phyloP scores from a whole-genome alignment of 768 basidiomycete species.

The Suillus hirtellus region DNA sequence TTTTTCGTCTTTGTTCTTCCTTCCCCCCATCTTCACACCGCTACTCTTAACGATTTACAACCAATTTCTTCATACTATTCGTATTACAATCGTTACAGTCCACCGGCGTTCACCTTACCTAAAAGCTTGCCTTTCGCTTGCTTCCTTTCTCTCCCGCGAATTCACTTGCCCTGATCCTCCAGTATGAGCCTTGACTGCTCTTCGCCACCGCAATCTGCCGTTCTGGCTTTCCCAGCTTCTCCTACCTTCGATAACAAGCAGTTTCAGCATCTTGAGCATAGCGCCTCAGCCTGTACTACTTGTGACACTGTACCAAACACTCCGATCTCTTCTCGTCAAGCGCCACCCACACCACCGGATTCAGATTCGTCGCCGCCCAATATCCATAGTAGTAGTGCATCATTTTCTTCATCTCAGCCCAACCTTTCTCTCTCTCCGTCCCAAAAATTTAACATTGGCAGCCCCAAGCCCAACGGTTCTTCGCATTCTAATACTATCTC shows the following conservation, averaged over 20 bases:
- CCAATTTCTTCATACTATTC: slow-evolving; percentile 14
- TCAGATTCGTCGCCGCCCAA: slow-evolving; percentile 13
- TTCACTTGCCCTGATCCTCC: slow-evolving; percentile 27
- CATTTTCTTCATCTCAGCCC: slow-evolving; percentile 22
- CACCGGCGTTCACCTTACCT: slow-evolving; percentile 13
- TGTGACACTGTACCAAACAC: slow-evolving; percentile 13
- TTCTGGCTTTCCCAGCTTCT: slow-evolving; percentile 19
- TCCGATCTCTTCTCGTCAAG: slow-evolving; percentile 17
- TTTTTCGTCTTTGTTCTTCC: slow-evolving; percentile 13
- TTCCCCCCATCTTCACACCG: slow-evolving; percentile 16
- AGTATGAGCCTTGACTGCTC: slow-evolving; percentile 27
- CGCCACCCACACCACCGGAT: slow-evolving; percentile 24
- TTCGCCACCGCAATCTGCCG: slow-evolving; percentile 27
- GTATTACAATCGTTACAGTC: slow-evolving; percentile 23
- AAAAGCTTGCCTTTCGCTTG: slow-evolving; percentile 14
- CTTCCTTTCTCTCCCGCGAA: slow-evolving; percentile 16
- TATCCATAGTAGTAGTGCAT: slow-evolving; percentile 16
- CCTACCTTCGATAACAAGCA: slow-evolving; percentile 14
- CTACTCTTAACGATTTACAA: slow-evolving; percentile 19
- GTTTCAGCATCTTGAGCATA: slow-evolving; percentile 5
- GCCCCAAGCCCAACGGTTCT: slow-evolving; percentile 15
- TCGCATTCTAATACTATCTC: slow-evolving; percentile 25
- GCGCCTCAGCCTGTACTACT: slow-evolving; percentile 11
- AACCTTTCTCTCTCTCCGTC: slow-evolving; percentile 24
- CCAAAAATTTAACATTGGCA: slow-evolving; percentile 17